These are phyloP conservation scores for Karstenula rhodostoma DNA, from an alignment of 2,329 filamentous ascomycete species.

Conservation along the genomic window DNA sequence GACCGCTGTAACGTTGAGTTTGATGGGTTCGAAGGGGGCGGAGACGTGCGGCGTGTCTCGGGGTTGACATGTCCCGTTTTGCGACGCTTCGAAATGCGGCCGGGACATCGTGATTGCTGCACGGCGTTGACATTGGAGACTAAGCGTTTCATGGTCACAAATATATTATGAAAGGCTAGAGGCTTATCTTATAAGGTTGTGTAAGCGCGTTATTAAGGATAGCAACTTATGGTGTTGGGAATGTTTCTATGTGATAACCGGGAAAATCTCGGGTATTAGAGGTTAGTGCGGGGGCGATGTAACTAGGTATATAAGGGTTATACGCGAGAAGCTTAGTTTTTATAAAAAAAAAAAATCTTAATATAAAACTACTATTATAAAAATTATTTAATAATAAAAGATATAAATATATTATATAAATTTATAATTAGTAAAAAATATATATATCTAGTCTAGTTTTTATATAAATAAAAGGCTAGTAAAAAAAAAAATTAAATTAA, in stretches of 20 bases:
- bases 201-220: not conserved
- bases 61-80: not conserved
- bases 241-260: not conserved
- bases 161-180: not conserved
- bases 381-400: no score
- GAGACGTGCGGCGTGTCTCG: not conserved
- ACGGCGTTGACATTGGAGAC: not conserved
- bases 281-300: no score
- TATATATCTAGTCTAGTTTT: no score
- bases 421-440: no score
- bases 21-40: not conserved
- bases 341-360: no score
- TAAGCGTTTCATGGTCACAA: not conserved
- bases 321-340: no score
- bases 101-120: not conserved
- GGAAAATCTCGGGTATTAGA: not conserved
- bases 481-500: no score
- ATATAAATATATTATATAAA: no score
- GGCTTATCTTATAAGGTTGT: not conserved
- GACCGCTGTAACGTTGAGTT: slow-evolving; percentile 1
- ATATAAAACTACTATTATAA: no score
- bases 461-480: no score
- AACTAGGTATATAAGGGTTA: no score
- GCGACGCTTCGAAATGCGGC: not conserved
- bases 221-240: not conserved